Evolutionary conservation across 1,284 basidiomycete species (phyloP).

Genomic region (Rhodotorula sp.): DNA sequence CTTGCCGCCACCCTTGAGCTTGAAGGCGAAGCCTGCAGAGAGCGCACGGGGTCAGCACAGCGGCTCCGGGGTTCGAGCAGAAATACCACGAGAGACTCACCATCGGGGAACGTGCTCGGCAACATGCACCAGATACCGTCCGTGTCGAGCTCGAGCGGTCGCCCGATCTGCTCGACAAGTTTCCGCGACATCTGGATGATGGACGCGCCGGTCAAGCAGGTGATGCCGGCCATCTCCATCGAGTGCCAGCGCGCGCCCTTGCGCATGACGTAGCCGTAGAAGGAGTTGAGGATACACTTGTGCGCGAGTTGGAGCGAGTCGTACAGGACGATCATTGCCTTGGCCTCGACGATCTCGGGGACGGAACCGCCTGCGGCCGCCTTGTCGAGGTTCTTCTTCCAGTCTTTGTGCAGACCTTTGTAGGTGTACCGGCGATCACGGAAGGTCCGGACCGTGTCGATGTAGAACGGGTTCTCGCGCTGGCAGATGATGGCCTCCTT

Average conservation of each 20-base stretch:
- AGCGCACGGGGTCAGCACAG: neutral
- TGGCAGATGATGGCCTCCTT: conserved; percentile 97
- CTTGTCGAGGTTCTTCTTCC: conserved; percentile 96
- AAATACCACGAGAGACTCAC: neutral
- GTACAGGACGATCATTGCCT: conserved; percentile 99
- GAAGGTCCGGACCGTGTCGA: conserved; percentile 96
- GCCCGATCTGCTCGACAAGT: conserved; percentile 93
- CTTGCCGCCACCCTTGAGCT: conserved; percentile 80
- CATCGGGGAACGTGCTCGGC: conserved; percentile 94
- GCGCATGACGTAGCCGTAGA: conserved; percentile 99
- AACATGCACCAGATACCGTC: conserved; percentile 99
- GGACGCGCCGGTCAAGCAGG: conserved; percentile 95
- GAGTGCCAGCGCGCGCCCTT: conserved; percentile 99
- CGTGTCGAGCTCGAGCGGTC: conserved; percentile 95
- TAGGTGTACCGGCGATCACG: conserved; percentile 98
- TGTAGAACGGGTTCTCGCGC: conserved; percentile 98
- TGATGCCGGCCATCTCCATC: conserved; percentile 99
- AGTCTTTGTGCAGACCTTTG: conserved; percentile 97
- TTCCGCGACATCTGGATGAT: conserved; percentile 99
- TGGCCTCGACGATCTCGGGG: conserved; percentile 90
- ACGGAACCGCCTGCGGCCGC: conserved; percentile 68
- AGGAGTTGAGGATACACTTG: conserved; percentile 99
- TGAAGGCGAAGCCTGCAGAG: conserved; percentile 80
- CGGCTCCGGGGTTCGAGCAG: neutral
- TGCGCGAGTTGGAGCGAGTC: conserved; percentile 99